Percentiles rank a stretch among this genome's conserved stretches.
phyloP scores from a whole-genome alignment of 2,329 filamentous ascomycete species.

The Didymella segeticola region DNA sequence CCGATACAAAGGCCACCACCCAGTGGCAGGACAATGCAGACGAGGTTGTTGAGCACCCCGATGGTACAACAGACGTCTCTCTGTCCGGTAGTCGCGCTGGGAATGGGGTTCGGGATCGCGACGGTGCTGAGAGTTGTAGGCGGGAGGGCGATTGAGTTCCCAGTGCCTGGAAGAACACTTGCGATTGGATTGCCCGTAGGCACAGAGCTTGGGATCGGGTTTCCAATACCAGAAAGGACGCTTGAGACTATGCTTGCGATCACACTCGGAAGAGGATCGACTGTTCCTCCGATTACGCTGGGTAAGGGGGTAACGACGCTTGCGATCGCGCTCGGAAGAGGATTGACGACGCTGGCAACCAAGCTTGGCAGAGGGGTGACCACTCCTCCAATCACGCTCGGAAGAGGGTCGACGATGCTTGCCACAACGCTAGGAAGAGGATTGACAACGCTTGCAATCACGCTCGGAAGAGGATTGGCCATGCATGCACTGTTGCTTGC shows the following conservation, averaged over 20 bases:
- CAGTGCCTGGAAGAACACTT: background rate
- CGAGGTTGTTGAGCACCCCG: background rate
- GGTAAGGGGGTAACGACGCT: background rate
- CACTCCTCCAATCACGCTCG: too few relatives aligned
- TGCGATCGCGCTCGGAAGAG: background rate
- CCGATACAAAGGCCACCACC: background rate
- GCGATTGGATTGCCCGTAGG: background rate
- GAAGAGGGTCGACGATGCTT: too few relatives aligned
- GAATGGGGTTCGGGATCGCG: background rate
- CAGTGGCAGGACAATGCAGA: background rate
- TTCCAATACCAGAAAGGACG: background rate
- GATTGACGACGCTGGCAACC: background rate
- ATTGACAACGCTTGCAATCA: too few relatives aligned
- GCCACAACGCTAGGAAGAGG: too few relatives aligned
- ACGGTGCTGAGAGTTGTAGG: background rate
- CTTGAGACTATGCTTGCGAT: background rate
- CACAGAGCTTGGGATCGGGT: background rate
- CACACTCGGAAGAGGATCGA: background rate
- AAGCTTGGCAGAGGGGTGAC: background rate
- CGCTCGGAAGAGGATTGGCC: too few relatives aligned
- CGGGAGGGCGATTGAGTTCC: background rate
- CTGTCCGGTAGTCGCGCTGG: background rate
- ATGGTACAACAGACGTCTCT: background rate
- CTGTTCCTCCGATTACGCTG: too few relatives aligned
- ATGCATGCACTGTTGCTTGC: background rate